Base-by-base conservation (phyloP, 305 asterid genomes). In the Rubia occidens region DNA sequence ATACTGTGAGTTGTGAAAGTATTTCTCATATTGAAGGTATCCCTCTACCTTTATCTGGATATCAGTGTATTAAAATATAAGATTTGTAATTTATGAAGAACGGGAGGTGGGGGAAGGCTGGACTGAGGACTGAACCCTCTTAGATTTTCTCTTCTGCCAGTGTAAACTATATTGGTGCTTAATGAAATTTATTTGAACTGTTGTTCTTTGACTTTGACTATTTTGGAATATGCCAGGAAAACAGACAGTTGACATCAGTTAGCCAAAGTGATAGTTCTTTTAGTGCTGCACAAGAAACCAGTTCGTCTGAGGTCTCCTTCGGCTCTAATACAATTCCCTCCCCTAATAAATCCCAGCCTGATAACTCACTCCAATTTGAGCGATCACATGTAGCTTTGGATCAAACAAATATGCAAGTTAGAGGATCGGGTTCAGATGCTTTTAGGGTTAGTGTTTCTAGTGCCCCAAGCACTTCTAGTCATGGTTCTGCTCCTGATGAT, bases 391-490 rank as follows among this genome's bases (percentile, higher is more conserved):
- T 79, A 80, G 86, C 89, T 79, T 84, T 80, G 80, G 95, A 87
- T 75, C 90, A 86, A 78, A 77, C 86, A 79, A 88, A 80, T 67
- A 94, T 91, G 96, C 99, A 89, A 75, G 88, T 54, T 75, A 91
- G 82, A 83, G 95, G 91, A 81, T 84, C 93, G 75, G 82, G 82
- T 73, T 85, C 96, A 76, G 99, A 94, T 79, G 85, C 89, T 84
- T 81, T 94, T 69, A 89, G 99, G 76, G 97, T 89, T 72, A 94
- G 99, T 53, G 95, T 91, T 67, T 94, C 99, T 68, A 91, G 99
- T 74, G 97, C 93, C 76, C 99, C 95, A 59, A 94, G 99, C 81
- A 94, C 97, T 62, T 91, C 99, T 69, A 94, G 99, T 81, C 96
- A 94, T 61, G 96, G 99, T 71, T 94, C 99, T 71, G 93, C 89